Evolutionary conservation across 306 rosid species (phyloP).

Genomic region (barrel medic (Medicago truncatula)): DNA sequence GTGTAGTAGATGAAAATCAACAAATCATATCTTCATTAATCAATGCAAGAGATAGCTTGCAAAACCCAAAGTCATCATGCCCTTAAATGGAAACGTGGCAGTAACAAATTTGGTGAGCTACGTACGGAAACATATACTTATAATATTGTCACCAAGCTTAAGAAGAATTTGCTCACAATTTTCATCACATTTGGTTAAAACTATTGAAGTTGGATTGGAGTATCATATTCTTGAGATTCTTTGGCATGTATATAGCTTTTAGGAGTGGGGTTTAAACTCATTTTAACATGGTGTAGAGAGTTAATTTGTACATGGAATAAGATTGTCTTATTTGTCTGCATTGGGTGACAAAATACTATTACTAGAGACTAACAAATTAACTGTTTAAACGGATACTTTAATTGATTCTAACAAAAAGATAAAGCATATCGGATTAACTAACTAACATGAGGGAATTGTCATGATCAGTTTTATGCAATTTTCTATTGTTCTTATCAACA

Average conservation of each 20-base stretch:
- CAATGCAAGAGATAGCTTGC: constrained; percentile 37
- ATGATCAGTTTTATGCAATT: background rate
- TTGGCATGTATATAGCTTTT: background rate
- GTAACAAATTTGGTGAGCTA: constrained; percentile 27
- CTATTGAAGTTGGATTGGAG: background rate
- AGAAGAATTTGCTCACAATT: background rate
- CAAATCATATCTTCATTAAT: constrained; percentile 21
- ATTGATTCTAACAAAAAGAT: background rate
- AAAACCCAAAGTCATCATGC: constrained; percentile 44
- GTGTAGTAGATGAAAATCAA: constrained; percentile 37
- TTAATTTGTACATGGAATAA: too few species aligned
- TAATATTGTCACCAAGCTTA: background rate
- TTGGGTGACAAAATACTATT: too few species aligned
- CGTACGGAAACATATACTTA: constrained; percentile 15
- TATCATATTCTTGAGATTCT: background rate
- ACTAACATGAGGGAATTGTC: background rate
- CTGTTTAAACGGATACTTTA: background rate
- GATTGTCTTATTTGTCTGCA: too few species aligned
- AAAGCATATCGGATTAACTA: background rate
- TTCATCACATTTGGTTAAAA: background rate
- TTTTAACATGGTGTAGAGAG: too few species aligned
- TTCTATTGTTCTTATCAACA: background rate
- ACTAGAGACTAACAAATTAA: background rate
- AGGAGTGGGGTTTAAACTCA: background rate
- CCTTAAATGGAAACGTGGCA: constrained; percentile 32